Base-by-base conservation (phyloP, 139 green algal genomes). In the Zygnema circumcarinatum region DNA sequence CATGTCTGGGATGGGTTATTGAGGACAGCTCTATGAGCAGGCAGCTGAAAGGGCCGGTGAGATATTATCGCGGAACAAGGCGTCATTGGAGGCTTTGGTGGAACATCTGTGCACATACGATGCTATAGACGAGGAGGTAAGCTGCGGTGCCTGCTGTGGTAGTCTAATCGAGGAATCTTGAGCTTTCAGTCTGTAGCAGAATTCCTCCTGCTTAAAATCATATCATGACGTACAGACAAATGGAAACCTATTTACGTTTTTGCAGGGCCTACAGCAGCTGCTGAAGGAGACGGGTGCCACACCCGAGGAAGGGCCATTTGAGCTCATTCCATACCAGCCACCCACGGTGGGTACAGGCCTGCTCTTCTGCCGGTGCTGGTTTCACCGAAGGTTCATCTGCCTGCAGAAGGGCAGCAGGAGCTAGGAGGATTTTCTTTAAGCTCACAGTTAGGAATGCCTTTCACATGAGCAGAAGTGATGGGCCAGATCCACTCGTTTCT, bases 31-130 rank as follows among this genome's bases (percentile, higher is more conserved):
- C 3, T 52, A 52, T 38, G 32, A 38, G 33, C 39, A 22, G 3
- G 75, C 75, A 20, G 47, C 39, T 16, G 38, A 83, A 47, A 16
- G 75, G 3, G 75, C 75, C 7, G 39, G 33, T 21, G 53, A 1
- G 25, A 47, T 84, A 25, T 54, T 87, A 29, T 40, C 79, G 81
- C 67, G 29, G 25, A 87, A 87, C 81, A 36, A 52, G 2, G 81
- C 38, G 2, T 20, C 54, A 31, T 73, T 67, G 81, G 38, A 54
- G 39, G 54, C 81, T 32, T 32, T 85, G 56, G 69, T 87, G 81
- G 32, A 83, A 3, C 38, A 85, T 41, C 67, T 87, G 29, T n/a
- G 1, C 21, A 41, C 32, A 31, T 39, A 83, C 20, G 54, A 86
- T 73, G 33, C 22, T 42, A 41, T 84, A 56, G 42, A 41, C 21